These are phyloP conservation scores for Polychaeton citri DNA, from an alignment of 2,329 filamentous ascomycete species.

Conservation along the genomic window DNA sequence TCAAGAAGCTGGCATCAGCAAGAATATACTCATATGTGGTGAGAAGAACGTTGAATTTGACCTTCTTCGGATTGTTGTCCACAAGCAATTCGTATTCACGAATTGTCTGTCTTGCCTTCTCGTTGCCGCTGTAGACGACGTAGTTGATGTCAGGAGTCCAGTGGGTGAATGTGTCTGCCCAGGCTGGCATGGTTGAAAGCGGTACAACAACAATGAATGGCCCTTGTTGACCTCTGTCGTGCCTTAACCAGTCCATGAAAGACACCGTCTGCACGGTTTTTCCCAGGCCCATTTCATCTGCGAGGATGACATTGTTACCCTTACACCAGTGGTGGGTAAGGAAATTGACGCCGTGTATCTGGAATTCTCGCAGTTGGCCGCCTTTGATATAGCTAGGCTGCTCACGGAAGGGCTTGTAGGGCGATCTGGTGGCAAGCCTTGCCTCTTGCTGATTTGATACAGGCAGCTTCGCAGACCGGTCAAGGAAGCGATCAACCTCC, in stretches of 20 bases:
- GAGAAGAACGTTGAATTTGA: constrained; percentile 94
- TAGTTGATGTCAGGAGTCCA: constrained; percentile 97
- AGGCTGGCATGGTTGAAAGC: constrained; percentile 90
- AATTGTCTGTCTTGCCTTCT: constrained; percentile 74
- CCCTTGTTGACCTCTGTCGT: constrained; percentile 78
- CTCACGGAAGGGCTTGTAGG: constrained; percentile 58
- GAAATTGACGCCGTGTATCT: constrained; percentile 89
- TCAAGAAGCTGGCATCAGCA: constrained; percentile 69
- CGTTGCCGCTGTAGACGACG: constrained; percentile 87
- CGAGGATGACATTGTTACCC: constrained; percentile 88
- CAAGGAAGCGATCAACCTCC: constrained; percentile 82
- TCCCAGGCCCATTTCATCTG: constrained; percentile 96
- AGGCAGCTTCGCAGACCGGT: constrained; percentile 69
- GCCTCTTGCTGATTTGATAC: constrained; percentile 66
- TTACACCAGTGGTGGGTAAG: constrained; percentile 91
- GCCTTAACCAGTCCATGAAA: constrained; percentile 92
- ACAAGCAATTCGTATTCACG: constrained; percentile 79
- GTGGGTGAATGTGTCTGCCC: constrained; percentile 93
- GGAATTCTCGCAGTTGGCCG: constrained; percentile 82
- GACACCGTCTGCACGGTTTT: constrained; percentile 97
- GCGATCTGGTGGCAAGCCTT: constrained; percentile 59
- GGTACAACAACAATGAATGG: constrained; percentile 96
- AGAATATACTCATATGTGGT: constrained; percentile 97
- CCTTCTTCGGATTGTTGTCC: constrained; percentile 73
- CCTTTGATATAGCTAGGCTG: constrained; percentile 77